Evolutionary conservation across 164 flowering plant species (phyloP).

Genomic region (Vitis rotundifolia): DNA sequence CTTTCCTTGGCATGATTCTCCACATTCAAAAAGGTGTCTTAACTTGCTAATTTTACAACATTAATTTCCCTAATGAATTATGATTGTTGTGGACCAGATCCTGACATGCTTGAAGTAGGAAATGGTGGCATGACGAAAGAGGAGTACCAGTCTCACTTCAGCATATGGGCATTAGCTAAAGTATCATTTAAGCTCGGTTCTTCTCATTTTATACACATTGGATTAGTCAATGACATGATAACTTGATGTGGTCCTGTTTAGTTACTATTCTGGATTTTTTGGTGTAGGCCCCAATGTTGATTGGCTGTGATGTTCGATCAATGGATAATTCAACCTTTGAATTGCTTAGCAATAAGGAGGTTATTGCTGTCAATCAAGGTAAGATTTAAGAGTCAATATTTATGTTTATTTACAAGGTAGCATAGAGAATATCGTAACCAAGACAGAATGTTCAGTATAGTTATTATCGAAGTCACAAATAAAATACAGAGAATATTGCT

Average conservation of each 20-base stretch:
- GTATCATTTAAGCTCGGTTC: constrained; percentile 22
- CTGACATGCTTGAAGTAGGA: constrained; percentile 94
- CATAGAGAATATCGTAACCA: too few species aligned
- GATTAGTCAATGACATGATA: not conserved
- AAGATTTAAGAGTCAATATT: not conserved
- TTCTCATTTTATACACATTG: not conserved
- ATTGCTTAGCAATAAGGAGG: constrained; percentile 67
- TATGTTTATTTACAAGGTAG: too few species aligned
- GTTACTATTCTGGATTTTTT: not conserved
- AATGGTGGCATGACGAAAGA: constrained; percentile 81
- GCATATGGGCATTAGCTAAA: constrained; percentile 85
- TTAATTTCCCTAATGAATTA: too few species aligned
- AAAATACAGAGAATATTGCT: too few species aligned
- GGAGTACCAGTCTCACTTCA: constrained; percentile 82
- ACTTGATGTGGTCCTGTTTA: not conserved
- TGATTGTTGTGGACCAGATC: constrained; percentile 39
- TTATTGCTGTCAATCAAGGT: constrained; percentile 86
- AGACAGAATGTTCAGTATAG: too few species aligned
- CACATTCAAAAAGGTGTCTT: too few species aligned
- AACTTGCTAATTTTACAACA: too few species aligned
- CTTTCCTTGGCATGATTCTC: too few species aligned
- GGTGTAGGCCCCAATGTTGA: constrained; percentile 70
- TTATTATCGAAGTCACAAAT: too few species aligned
- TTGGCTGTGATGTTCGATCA: constrained; percentile 71
- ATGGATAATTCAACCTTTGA: constrained; percentile 38